Conservation (phyloP, 2,329 filamentous ascomycete species). For the Beauveria varroae region DNA sequence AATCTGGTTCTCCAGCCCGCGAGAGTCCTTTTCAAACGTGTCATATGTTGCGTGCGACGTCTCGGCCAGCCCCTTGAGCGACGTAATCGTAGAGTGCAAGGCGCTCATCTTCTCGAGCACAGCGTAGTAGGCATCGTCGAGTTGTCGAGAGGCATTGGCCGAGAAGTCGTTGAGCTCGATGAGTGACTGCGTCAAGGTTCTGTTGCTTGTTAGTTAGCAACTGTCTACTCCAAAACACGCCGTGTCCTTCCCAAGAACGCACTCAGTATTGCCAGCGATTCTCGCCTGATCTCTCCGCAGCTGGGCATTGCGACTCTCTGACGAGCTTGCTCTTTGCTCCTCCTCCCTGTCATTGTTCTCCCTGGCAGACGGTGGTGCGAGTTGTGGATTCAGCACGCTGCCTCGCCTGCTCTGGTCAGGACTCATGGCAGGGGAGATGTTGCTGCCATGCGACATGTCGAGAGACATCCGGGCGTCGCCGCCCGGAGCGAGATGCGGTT, state of each 20-base stretch:
- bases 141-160: constrained; percentile 51
- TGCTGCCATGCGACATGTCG: constrained; percentile 39
- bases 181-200: constrained; percentile 45
- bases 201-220: background rate
- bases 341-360: constrained; percentile 18
- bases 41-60: constrained; percentile 50
- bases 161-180: constrained; percentile 52
- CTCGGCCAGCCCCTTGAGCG: constrained; percentile 59
- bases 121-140: constrained; percentile 69
- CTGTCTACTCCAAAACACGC: background rate
- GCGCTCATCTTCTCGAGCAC: constrained; percentile 61
- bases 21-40: constrained; percentile 52
- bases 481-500: constrained; percentile 4
- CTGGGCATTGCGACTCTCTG: constrained; percentile 30
- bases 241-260: constrained; percentile 12
- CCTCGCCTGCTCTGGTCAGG: constrained; percentile 35
- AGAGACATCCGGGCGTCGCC: constrained; percentile 30
- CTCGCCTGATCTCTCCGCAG: constrained; percentile 30
- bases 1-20: constrained; percentile 53
- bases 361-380: background rate
- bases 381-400: constrained; percentile 29
- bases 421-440: constrained; percentile 35
- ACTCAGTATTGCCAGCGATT: constrained; percentile 26
- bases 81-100: constrained; percentile 56
- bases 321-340: constrained; percentile 15